Conservation (phyloP, 164 flowering plant species). For the Macadamia integrifolia region DNA sequence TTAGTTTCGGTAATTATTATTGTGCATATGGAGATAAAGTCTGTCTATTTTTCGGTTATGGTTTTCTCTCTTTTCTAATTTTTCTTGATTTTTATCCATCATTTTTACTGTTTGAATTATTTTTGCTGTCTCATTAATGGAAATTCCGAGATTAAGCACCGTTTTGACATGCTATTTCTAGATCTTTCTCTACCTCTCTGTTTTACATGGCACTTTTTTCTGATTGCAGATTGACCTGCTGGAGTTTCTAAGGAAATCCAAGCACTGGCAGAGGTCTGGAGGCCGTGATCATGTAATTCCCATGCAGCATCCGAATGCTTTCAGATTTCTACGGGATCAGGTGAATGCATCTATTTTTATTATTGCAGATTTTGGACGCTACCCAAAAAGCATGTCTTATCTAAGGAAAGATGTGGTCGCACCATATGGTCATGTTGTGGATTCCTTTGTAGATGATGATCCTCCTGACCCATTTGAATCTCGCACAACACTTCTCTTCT, state of each 20-base stretch:
- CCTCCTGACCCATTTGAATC: slow-evolving; percentile 62
- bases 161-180: too few relatives aligned
- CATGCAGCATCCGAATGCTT: slow-evolving; percentile 97
- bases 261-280: slow-evolving; percentile 70
- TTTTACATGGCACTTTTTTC: slow-evolving; percentile 1
- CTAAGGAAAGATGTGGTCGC: slow-evolving; percentile 89
- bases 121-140: too few relatives aligned
- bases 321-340: slow-evolving; percentile 71
- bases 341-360: slow-evolving; percentile 84
- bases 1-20: too few relatives aligned
- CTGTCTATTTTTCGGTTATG: too few relatives aligned
- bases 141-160: too few relatives aligned
- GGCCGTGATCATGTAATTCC: slow-evolving; percentile 97
- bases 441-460: slow-evolving; percentile 62
- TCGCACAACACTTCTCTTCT: slow-evolving; percentile 79
- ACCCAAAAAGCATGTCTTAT: slow-evolving; percentile 54
- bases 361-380: slow-evolving; percentile 94
- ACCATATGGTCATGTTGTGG: slow-evolving; percentile 94
- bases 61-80: too few relatives aligned
- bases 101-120: too few relatives aligned
- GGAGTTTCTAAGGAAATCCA: slow-evolving; percentile 56
- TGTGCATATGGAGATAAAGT: too few relatives aligned
- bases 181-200: too few relatives aligned
- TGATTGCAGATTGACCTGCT: slow-evolving; percentile 64
- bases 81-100: too few relatives aligned